phyloP scores from a whole-genome alignment of 768 basidiomycete genomes.

The Russula abietina region DNA sequence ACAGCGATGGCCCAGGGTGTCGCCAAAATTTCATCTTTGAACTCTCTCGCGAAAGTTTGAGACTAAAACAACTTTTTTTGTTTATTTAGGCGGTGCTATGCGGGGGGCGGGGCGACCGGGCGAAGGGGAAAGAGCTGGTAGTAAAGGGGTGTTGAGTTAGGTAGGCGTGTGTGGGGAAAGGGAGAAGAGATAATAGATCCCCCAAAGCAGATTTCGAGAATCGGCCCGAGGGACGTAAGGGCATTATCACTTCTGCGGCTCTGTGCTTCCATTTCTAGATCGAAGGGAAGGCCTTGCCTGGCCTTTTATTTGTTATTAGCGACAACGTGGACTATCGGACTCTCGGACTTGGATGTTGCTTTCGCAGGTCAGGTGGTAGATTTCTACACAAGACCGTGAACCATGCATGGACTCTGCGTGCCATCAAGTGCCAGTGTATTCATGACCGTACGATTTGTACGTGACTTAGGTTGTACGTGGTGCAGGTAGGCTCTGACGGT shows the following conservation, averaged over 20 bases:
- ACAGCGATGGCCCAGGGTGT: not conserved
- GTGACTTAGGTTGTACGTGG: too few species aligned
- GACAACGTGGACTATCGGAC: not conserved
- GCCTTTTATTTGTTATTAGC: not conserved
- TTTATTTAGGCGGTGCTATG: not conserved
- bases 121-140: too few species aligned
- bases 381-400: too few species aligned
- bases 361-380: too few species aligned
- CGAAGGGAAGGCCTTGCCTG: not conserved
- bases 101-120: too few species aligned
- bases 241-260: not conserved
- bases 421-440: too few species aligned
- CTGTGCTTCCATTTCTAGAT: not conserved
- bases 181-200: not conserved
- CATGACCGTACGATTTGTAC: too few species aligned
- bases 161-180: not conserved
- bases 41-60: not conserved
- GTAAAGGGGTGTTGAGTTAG: too few species aligned
- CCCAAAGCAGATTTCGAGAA: constrained; percentile 3
- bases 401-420: too few species aligned
- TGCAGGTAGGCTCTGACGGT: too few species aligned
- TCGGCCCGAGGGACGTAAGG: not conserved
- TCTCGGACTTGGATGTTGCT: too few species aligned
- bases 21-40: not conserved
- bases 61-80: not conserved